Base-by-base conservation (phyloP, 2,329 filamentous ascomycete genomes). In the Dactylellina haptotyla region DNA sequence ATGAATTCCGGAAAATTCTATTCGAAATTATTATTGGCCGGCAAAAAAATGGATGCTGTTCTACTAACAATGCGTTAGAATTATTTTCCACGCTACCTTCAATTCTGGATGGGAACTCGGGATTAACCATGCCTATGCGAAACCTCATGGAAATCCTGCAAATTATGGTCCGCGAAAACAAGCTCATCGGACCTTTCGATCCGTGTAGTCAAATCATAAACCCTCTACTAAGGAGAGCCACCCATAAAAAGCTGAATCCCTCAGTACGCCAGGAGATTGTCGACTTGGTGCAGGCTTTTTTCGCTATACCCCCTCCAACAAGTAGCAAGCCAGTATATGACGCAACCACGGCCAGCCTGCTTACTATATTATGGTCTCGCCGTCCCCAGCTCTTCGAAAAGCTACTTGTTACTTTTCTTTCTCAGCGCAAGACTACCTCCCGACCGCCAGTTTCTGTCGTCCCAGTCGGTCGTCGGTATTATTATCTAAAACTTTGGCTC, bases 401-500 rank as follows among this genome's bases (percentile, higher is more conserved):
- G 2, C 20, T 57, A 12, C 18, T 57, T 2, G 26, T 20, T 9
- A 26, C 23, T 6, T 9, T 43, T 30, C 10, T 43, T 6, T 57
- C 34, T 12, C 32, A 34, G 2, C 14, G 20, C 28, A 2, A 26
- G 14, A 5, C 45, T 26, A 4, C 2, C 2, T 50, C 16, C 23
- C 5, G 10, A 3, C 2, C 5, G 12, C 20, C 28, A 2, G 10
- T 50, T 50, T 9, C 20, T 18, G 3, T 18, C 2, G 41, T 20
- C 12, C 16, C 12, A n/a, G 16, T 39, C 12, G 34, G 12, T 39
- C 12, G 16, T 6, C 53, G 63, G 0, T 67, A 59, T 10, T 2
- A 10, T 20, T 28, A 51, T 5, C 34, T 67, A 3, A 41, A 14
- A n/a, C 26, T 57, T 14, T 59, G 23, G 25, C 23, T 67, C 10